phyloP scores from a whole-genome alignment of 2,329 filamentous ascomycete genomes.

The Colletotrichum sojae region DNA sequence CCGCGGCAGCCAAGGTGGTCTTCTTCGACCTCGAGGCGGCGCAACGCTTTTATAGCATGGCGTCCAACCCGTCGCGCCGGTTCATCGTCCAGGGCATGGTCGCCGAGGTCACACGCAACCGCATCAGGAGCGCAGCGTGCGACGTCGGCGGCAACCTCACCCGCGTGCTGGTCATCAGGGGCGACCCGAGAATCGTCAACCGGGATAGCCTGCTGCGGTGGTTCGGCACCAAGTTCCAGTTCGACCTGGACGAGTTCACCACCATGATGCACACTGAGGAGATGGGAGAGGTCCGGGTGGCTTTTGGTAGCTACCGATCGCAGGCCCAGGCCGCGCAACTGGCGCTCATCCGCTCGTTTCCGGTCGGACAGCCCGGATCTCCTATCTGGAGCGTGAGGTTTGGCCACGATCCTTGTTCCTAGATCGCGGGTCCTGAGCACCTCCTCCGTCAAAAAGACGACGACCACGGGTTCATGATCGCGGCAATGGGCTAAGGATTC shows the following conservation, averaged over 20 bases:
- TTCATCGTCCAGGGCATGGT: conserved; percentile 54
- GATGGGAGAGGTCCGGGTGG: conserved; percentile 61
- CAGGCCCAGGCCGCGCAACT: conserved; percentile 65
- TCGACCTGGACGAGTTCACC: conserved; percentile 61
- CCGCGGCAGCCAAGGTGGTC: conserved; percentile 64
- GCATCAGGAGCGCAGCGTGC: conserved; percentile 58
- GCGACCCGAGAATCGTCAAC: conserved; percentile 61
- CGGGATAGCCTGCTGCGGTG: conserved; percentile 47
- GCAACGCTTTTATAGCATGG: conserved; percentile 48
- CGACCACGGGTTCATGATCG: background rate
- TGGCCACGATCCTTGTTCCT: conserved; percentile 33
- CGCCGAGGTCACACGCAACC: conserved; percentile 61
- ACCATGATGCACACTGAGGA: conserved; percentile 46
- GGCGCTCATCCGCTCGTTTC: conserved; percentile 38
- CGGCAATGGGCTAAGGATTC: too few relatives aligned
- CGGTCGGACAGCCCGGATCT: conserved; percentile 25
- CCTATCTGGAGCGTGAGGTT: conserved; percentile 42
- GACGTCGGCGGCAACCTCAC: conserved; percentile 49
- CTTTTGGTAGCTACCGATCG: conserved; percentile 69
- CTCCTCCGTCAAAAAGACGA: background rate
- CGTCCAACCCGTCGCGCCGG: conserved; percentile 45
- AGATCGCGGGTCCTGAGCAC: background rate
- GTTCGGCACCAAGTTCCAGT: conserved; percentile 42
- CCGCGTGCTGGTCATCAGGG: conserved; percentile 66
- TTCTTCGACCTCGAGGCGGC: conserved; percentile 62